Evolutionary conservation across 768 basidiomycete genomes (phyloP).

Genomic region (Mycena vitilis): DNA sequence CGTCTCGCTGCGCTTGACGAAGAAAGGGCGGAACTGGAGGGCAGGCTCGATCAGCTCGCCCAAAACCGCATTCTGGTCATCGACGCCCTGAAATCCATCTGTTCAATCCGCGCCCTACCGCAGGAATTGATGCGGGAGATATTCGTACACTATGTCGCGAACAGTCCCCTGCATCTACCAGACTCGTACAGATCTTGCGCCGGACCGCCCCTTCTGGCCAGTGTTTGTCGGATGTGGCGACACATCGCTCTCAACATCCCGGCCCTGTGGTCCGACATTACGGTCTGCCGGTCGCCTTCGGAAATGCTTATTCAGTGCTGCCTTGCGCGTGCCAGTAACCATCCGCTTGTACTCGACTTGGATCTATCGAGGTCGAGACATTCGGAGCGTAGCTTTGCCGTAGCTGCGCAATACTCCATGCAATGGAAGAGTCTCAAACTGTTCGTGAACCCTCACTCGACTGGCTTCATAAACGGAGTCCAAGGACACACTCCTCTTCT

Average conservation of each 20-base stretch:
- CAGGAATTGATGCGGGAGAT: conserved; percentile 5
- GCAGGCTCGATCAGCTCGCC: neutral
- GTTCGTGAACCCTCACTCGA: too few species aligned
- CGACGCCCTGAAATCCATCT: conserved; percentile 4
- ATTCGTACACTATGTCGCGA: conserved; percentile 1
- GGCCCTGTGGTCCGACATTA: neutral
- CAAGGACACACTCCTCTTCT: too few species aligned
- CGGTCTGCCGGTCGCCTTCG: too few species aligned
- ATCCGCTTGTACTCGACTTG: neutral
- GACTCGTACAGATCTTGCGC: neutral
- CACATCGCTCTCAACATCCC: neutral
- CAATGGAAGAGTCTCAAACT: too few species aligned
- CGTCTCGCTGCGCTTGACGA: conserved; percentile 12
- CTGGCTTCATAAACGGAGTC: too few species aligned
- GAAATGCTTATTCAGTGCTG: neutral
- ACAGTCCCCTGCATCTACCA: neutral
- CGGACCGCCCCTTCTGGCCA: conserved; percentile 6
- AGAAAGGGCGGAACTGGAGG: conserved; percentile 1
- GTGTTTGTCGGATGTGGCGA: conserved; percentile 11
- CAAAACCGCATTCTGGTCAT: neutral
- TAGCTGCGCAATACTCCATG: too few species aligned
- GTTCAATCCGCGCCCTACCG: conserved; percentile 5
- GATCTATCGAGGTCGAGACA: too few species aligned
- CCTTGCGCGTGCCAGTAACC: conserved; percentile 7
- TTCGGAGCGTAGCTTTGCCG: too few species aligned